A percentile compares a stretch with the other conserved stretches of the same genome.
phyloP scores from a whole-genome alignment of 495 filamentous ascomycete genomes.

The Chaetomium fimeti region DNA sequence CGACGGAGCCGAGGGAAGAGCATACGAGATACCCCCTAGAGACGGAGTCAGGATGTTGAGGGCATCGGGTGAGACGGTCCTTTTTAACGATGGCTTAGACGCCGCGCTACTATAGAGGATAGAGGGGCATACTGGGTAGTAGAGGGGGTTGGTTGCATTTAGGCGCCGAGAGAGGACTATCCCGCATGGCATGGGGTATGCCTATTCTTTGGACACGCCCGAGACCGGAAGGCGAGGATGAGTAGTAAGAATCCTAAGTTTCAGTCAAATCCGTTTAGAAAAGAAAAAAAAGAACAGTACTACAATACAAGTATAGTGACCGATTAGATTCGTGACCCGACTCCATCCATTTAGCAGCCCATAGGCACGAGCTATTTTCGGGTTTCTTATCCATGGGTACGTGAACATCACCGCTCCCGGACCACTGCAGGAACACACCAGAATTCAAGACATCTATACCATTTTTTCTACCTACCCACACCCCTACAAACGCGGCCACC shows the following conservation, averaged over 20 bases:
- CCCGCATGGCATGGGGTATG: not conserved
- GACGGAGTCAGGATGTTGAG: not conserved
- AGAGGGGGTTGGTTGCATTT: not conserved
- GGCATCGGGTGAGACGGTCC: not conserved
- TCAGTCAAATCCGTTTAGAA: not conserved
- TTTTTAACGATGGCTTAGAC: not conserved
- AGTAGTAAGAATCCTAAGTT: not conserved
- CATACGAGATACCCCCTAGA: slow-evolving; percentile 1
- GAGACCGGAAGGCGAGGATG: not conserved
- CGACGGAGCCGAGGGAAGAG: not conserved
- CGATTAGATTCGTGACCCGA: too few species aligned
- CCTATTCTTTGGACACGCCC: not conserved
- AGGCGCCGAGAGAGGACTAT: not conserved
- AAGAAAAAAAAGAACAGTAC: not conserved
- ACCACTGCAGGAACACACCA: too few species aligned
- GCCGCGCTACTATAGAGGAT: slow-evolving; percentile 2
- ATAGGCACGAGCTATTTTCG: too few species aligned
- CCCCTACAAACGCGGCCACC: too few species aligned
- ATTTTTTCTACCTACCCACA: too few species aligned
- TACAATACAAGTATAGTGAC: not conserved
- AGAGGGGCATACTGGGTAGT: not conserved
- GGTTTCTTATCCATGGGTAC: too few species aligned
- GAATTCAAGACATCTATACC: too few species aligned
- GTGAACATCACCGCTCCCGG: too few species aligned
- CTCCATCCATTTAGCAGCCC: too few species aligned